A percentile compares a stretch with the other conserved stretches of the same genome.
phyloP scores from a whole-genome alignment of 768 basidiomycete species.

The Chalciporus piperatus region DNA sequence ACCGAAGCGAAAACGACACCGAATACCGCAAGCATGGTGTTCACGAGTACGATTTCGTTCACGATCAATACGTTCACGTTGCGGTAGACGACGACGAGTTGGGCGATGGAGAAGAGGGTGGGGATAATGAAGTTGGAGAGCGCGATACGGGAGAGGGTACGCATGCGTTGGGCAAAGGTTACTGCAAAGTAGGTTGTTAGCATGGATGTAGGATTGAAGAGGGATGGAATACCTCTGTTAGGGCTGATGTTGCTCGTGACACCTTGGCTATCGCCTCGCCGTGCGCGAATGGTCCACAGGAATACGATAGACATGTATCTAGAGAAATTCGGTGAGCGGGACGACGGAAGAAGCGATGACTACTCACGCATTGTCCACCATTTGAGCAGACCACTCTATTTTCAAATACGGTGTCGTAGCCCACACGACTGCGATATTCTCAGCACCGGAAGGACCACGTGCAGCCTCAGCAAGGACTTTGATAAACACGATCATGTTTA shows the following conservation, averaged over 20 bases:
- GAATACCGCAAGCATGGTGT: conserved; percentile 31
- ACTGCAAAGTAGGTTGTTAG: not conserved
- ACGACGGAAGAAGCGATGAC: not conserved
- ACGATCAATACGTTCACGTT: conserved; percentile 18
- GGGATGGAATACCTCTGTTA: not conserved
- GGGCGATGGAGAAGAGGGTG: conserved; percentile 29
- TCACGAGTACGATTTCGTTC: conserved; percentile 28
- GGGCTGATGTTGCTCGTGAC: conserved; percentile 20
- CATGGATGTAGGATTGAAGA: too few relatives aligned
- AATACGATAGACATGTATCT: conserved; percentile 29
- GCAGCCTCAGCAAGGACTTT: conserved; percentile 20
- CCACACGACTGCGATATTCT: conserved; percentile 18
- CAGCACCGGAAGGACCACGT: conserved; percentile 16
- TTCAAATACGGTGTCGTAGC: conserved; percentile 27
- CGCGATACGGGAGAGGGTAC: not conserved
- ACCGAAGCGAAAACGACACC: conserved; percentile 35
- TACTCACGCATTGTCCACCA: conserved; percentile 30
- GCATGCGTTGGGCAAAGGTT: not conserved
- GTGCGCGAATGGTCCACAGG: conserved; percentile 25
- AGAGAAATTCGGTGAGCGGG: not conserved
- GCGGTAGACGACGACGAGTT: conserved; percentile 29
- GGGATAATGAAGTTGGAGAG: not conserved
- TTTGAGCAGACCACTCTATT: conserved; percentile 32
- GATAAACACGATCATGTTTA: conserved; percentile 29
- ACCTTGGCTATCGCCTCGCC: conserved; percentile 5